These are phyloP conservation scores for Apiospora hydei DNA, from an alignment of 2,329 filamentous ascomycete species.

Conservation along the genomic window DNA sequence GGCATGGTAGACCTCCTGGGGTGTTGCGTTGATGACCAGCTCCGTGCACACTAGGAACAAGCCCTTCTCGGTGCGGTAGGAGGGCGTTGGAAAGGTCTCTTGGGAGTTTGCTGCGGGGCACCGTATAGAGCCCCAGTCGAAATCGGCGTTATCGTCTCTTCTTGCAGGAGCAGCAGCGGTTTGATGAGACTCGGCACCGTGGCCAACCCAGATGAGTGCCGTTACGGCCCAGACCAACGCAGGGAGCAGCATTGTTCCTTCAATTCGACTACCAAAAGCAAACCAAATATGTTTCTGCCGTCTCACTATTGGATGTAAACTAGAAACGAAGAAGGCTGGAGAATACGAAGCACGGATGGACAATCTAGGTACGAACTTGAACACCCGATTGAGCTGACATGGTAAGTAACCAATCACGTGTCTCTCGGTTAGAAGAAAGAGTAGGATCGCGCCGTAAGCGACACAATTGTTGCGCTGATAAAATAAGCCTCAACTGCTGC, in stretches of 20 bases:
- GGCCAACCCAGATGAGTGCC: neutral
- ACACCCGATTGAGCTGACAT: neutral
- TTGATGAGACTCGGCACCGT: neutral
- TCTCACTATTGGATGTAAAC: neutral
- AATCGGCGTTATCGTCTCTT: neutral
- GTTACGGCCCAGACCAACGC: neutral
- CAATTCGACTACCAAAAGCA: neutral
- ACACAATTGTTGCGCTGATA: neutral
- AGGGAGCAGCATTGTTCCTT: neutral
- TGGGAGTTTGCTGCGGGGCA: constrained; percentile 1
- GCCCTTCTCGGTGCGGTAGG: constrained; percentile 33
- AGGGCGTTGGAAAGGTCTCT: constrained; percentile 28
- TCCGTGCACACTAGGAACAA: constrained; percentile 38
- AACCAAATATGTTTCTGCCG: neutral
- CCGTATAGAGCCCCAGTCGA: constrained; percentile 26
- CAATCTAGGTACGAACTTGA: neutral
- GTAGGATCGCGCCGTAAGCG: neutral
- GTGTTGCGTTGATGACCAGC: constrained; percentile 32
- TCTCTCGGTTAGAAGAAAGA: neutral
- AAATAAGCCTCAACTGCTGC: neutral
- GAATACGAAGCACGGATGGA: neutral
- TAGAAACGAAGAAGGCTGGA: neutral
- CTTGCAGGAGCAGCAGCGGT: neutral
- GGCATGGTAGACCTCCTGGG: constrained; percentile 31
- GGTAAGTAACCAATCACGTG: neutral